These are phyloP conservation scores for Abelmoschus esculentus DNA, from an alignment of 345 rosid genomes.

Conservation along the genomic window DNA sequence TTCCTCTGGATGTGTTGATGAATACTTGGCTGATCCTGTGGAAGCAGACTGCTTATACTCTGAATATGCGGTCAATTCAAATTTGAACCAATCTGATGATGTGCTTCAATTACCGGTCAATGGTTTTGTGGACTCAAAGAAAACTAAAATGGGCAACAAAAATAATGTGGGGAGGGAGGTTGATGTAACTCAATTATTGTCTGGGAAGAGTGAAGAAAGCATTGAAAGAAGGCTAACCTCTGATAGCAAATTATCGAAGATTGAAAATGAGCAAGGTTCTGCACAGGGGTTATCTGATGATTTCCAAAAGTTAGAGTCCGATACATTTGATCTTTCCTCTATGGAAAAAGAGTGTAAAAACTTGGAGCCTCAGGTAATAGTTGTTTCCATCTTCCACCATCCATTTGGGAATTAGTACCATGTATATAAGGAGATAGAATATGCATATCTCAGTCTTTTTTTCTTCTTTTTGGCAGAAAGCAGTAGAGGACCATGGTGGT, in stretches of 20 bases:
- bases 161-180: conserved; percentile 3
- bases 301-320: conserved; percentile 15
- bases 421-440: not conserved
- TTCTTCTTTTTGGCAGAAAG: conserved; percentile 13
- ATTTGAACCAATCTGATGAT: conserved; percentile 14
- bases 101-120: conserved; percentile 16
- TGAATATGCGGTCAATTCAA: not conserved
- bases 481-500: not conserved
- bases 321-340: conserved; percentile 18
- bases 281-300: conserved; percentile 14
- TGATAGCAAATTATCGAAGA: conserved; percentile 4
- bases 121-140: conserved; percentile 9
- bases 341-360: conserved; percentile 19
- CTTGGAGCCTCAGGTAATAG: conserved; percentile 27
- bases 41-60: conserved; percentile 31
- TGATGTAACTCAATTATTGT: conserved; percentile 8
- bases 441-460: not conserved
- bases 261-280: conserved; percentile 12
- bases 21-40: conserved; percentile 33
- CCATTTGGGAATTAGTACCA: not conserved
- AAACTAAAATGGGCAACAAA: conserved; percentile 8
- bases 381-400: not conserved
- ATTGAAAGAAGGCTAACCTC: conserved; percentile 13
- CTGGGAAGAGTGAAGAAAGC: conserved; percentile 13
- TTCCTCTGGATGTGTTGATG: conserved; percentile 33